Percentiles rank a stretch among this genome's conserved stretches.
phyloP scores from a whole-genome alignment of 805 yeast species.

The Lachancea meyersii region DNA sequence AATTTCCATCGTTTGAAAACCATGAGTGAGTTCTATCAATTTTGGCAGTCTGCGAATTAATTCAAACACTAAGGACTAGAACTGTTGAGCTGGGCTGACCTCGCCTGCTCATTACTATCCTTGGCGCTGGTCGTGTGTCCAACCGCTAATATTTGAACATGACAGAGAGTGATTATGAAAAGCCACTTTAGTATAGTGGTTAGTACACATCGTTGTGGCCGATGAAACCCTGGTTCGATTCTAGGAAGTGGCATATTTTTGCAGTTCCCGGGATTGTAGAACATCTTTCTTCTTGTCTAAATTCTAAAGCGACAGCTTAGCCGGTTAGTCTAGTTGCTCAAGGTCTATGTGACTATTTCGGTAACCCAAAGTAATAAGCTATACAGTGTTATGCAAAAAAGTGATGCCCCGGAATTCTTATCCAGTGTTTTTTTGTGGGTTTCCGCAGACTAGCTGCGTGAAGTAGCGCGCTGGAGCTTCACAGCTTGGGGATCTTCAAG shows the following conservation, averaged over 20 bases:
- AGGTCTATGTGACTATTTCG: too few species aligned
- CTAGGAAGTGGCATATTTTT: slow-evolving; percentile 34
- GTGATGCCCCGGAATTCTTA: background rate
- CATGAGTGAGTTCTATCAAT: too few species aligned
- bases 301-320: too few species aligned
- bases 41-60: too few species aligned
- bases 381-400: background rate
- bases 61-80: too few species aligned
- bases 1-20: too few species aligned
- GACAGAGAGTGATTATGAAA: background rate
- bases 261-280: background rate
- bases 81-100: too few species aligned
- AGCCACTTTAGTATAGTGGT: slow-evolving; percentile 39
- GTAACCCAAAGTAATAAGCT: background rate
- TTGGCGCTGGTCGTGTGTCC: background rate
- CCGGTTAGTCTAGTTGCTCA: too few species aligned
- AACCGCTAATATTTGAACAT: background rate
- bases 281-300: background rate
- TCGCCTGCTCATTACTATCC: too few species aligned
- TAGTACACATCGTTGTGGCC: slow-evolving; percentile 39
- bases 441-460: background rate
- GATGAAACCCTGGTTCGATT: slow-evolving; percentile 39
- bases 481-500: slow-evolving; percentile 83
- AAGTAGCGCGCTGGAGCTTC: slow-evolving; percentile 1
- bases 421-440: background rate